Conservation (phyloP, 2,329 filamentous ascomycete genomes). For the Tolypocladium ovalisporum region DNA sequence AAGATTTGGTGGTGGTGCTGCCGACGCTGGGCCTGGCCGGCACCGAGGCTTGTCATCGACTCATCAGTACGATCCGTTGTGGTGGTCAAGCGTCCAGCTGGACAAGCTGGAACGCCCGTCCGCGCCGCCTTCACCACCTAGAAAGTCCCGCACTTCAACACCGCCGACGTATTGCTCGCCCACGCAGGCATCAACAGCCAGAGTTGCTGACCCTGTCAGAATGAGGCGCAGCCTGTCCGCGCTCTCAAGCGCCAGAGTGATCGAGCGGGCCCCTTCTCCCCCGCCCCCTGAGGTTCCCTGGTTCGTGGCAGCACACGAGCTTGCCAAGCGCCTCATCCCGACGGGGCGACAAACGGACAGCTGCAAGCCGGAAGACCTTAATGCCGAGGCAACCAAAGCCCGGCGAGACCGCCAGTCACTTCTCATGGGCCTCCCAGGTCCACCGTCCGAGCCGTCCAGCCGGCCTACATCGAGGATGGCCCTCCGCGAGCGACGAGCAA, state of each 20-base stretch:
- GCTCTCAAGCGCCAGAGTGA: slow-evolving; percentile 19
- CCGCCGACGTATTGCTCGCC: slow-evolving; percentile 73
- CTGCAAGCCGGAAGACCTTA: slow-evolving; percentile 68
- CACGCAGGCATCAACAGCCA: slow-evolving; percentile 78
- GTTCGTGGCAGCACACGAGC: slow-evolving; percentile 71
- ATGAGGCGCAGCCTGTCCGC: slow-evolving; percentile 53
- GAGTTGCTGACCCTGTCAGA: slow-evolving; percentile 58
- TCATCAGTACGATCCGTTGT: slow-evolving; percentile 51
- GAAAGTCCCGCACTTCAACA: slow-evolving; percentile 43
- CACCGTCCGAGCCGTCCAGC: slow-evolving; percentile 18
- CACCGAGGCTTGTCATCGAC: slow-evolving; percentile 12
- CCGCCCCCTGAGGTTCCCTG: slow-evolving; percentile 77
- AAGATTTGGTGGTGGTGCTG: slow-evolving; percentile 30
- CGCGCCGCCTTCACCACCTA: slow-evolving; percentile 34
- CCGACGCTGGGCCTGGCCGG: slow-evolving; percentile 12
- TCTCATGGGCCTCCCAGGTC: slow-evolving; percentile 19
- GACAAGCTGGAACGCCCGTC: slow-evolving; percentile 57
- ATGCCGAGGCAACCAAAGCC: slow-evolving; percentile 52
- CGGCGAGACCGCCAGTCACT: slow-evolving; percentile 54
- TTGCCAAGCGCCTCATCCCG: slow-evolving; percentile 75
- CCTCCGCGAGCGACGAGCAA: slow-evolving; percentile 59
- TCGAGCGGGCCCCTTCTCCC: slow-evolving; percentile 41
- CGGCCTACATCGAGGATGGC: slow-evolving; percentile 54
- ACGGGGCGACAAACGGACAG: slow-evolving; percentile 63
- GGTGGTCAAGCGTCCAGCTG: slow-evolving; percentile 59